Conservation (phyloP, 768 basidiomycete species). For the Suillus luteus region DNA sequence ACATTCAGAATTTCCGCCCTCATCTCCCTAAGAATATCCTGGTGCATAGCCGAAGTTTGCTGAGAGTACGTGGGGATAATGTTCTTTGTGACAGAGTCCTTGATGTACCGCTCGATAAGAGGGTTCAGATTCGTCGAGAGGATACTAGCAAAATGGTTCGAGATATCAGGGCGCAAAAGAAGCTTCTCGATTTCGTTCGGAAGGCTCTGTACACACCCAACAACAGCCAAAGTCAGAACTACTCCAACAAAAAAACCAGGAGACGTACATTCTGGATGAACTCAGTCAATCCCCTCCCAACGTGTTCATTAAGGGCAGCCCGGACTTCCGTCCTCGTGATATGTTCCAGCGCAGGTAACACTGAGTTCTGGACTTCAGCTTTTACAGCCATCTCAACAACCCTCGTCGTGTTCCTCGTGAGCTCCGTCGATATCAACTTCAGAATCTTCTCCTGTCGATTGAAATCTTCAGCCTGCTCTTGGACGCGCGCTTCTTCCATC, state of each 20-base stretch:
- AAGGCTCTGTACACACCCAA: conserved; percentile 50
- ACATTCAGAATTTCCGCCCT: conserved; percentile 73
- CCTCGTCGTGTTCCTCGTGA: conserved; percentile 84
- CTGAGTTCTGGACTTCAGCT: conserved; percentile 79
- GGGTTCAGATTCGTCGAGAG: conserved; percentile 74
- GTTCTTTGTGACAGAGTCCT: conserved; percentile 71
- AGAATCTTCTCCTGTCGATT: conserved; percentile 86
- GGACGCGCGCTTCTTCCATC: conserved; percentile 76
- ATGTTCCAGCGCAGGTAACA: conserved; percentile 78
- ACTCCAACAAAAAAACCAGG: neutral
- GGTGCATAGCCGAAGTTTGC: conserved; percentile 75
- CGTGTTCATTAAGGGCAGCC: conserved; percentile 73
- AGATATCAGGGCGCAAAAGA: conserved; percentile 73
- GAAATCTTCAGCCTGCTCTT: conserved; percentile 81
- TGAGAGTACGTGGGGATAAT: conserved; percentile 78
- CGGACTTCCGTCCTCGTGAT: conserved; percentile 84
- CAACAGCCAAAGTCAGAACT: conserved; percentile 8
- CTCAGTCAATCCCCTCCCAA: conserved; percentile 71
- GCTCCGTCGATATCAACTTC: conserved; percentile 83
- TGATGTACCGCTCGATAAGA: conserved; percentile 78
- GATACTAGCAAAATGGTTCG: conserved; percentile 73
- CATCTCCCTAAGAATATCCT: conserved; percentile 76
- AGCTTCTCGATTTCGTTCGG: conserved; percentile 81
- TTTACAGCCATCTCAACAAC: conserved; percentile 91
- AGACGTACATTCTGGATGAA: conserved; percentile 65